Base-by-base conservation (phyloP, 768 basidiomycete species). In the Leccinum olivaceopallidum region DNA sequence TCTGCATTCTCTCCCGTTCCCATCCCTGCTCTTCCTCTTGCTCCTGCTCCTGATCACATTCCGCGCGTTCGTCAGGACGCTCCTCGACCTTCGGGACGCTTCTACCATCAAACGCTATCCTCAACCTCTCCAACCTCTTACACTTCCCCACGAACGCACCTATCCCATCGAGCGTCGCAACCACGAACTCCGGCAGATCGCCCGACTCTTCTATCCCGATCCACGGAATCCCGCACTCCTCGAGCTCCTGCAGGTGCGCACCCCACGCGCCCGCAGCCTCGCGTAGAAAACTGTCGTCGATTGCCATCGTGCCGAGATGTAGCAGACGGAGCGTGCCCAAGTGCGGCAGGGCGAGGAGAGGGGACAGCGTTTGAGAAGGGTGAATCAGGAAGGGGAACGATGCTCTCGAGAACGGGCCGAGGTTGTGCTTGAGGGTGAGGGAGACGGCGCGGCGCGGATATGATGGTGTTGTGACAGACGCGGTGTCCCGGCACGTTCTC, bases 141-240 rank as follows among this genome's bases (percentile, higher is more conserved):
- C 71, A 73, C 39, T 54, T 55, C 57, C 30, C 59, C 9, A 65
- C 55, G 28, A 73, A 64, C 30, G 59, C 60, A 6, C 71, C 67
- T 8, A 73, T 12, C 16, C 73, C 65, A 7, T 60, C 58, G 5
- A 73, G 62, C 12, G 71, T 72, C 39, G 66, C 65, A 2, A 61
- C 52, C 30, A 61, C 53, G 32, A 42, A 59, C 12, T 61, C 59
- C 2, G 63, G 62, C 2, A 68, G 34, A 8, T 52, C 56, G 4
- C 44, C 55, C 26, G 63, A 61, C 7, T 66, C 69, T 0, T 70
- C 63, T 12, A 61, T 53, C 8, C 65, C 58, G 7, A 60, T 56
- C 72, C 73, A 73, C n/a, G 71, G 67, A 47, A 73, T 62, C 26
- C 72, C 68, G 16, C 66, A 67, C 50, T 74, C 65, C 36, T 66